Evolutionary conservation across 768 basidiomycete genomes (phyloP).

Genomic region (Goffeauzyma gilvescens): DNA sequence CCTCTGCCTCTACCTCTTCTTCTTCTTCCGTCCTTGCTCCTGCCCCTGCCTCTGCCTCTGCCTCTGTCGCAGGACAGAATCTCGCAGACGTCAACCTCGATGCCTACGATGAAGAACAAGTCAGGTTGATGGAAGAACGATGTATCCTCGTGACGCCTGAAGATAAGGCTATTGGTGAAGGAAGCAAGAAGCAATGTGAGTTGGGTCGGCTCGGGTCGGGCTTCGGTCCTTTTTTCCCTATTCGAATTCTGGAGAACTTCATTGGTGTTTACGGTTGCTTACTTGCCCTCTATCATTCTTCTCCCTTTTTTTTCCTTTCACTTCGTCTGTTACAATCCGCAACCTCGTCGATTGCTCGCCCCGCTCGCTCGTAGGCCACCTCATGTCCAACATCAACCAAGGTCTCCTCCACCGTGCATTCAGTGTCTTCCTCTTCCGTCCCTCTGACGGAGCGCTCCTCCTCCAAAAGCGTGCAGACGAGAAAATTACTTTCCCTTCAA

Average conservation of each 20-base stretch:
- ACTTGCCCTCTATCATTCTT: neutral
- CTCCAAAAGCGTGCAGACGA: slow-evolving; percentile 90
- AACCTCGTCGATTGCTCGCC: too few relatives aligned
- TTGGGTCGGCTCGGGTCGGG: slow-evolving; percentile 9
- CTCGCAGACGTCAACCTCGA: slow-evolving; percentile 47
- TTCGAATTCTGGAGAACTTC: neutral
- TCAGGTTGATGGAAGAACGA: slow-evolving; percentile 80
- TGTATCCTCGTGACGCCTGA: slow-evolving; percentile 30
- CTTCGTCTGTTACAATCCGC: too few relatives aligned
- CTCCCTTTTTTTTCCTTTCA: too few relatives aligned
- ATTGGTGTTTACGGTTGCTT: neutral
- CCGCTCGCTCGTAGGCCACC: slow-evolving; percentile 46
- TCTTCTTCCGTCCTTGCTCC: too few relatives aligned
- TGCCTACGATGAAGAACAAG: slow-evolving; percentile 77
- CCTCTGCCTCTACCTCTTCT: too few relatives aligned
- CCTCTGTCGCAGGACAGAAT: too few relatives aligned
- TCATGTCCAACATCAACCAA: slow-evolving; percentile 87
- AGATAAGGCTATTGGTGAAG: slow-evolving; percentile 31
- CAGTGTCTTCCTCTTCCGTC: slow-evolving; percentile 90
- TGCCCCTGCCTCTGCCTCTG: too few relatives aligned
- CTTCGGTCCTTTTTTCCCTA: neutral
- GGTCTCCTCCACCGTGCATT: slow-evolving; percentile 94
- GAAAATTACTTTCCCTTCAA: slow-evolving; percentile 97
- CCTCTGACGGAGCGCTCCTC: slow-evolving; percentile 76
- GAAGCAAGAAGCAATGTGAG: slow-evolving; percentile 93